phyloP scores from a whole-genome alignment of 2,329 filamentous ascomycete species.

The Aspergillus quadricinctus region DNA sequence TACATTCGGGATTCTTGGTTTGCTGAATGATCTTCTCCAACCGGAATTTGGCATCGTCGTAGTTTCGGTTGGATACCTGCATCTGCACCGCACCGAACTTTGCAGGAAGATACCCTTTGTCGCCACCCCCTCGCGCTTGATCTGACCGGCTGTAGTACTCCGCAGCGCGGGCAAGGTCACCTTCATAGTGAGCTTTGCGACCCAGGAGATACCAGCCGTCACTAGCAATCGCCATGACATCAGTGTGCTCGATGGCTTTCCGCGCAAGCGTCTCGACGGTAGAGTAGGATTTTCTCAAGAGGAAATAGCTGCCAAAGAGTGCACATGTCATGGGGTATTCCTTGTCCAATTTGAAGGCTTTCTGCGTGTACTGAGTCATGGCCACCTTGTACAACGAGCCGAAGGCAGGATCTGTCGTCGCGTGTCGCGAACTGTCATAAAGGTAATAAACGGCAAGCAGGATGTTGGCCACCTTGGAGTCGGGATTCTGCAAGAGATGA shows the following conservation, averaged over 20 bases:
- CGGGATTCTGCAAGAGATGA: constrained; percentile 51
- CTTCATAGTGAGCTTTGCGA: constrained; percentile 81
- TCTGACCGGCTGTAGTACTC: constrained; percentile 90
- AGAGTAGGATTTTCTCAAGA: constrained; percentile 72
- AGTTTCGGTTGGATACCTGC: constrained; percentile 75
- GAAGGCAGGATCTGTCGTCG: constrained; percentile 81
- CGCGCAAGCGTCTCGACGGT: constrained; percentile 84
- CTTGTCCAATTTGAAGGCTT: constrained; percentile 89
- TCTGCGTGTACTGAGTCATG: constrained; percentile 91
- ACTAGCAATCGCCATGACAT: constrained; percentile 93
- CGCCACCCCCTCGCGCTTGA: constrained; percentile 84
- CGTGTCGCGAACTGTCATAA: constrained; percentile 75
- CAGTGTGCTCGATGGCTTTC: constrained; percentile 91
- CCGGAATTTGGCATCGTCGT: constrained; percentile 86
- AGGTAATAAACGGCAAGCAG: constrained; percentile 87
- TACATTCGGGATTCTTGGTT: constrained; percentile 77
- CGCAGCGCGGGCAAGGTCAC: constrained; percentile 67
- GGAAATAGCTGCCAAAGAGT: constrained; percentile 85
- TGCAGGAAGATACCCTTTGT: constrained; percentile 84
- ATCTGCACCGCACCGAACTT: constrained; percentile 94
- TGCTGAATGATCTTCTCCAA: constrained; percentile 92
- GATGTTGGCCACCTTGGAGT: constrained; percentile 86
- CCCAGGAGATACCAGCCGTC: constrained; percentile 97
- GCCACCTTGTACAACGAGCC: constrained; percentile 82
- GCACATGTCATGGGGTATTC: constrained; percentile 84